Evolutionary conservation across 169 alveolate species (phyloP), one percentile per base, ranked within the genome.

Genomic region (Babesia gibsoni): DNA sequence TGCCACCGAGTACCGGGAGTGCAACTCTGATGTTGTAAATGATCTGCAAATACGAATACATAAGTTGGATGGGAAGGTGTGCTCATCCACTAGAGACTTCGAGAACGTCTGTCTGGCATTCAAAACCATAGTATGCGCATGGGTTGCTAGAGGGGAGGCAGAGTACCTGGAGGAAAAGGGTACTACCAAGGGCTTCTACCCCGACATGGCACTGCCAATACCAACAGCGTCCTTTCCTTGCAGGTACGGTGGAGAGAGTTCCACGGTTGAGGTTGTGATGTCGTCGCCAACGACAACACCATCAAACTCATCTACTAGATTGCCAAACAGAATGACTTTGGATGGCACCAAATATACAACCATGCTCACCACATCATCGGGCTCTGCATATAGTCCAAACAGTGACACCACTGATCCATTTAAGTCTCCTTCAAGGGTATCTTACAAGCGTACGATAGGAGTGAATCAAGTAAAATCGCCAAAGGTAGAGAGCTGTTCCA

Each of bases 1-100:
- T 35, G 32, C 33, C 18, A 50, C 69, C 25, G 84, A 73, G 54
- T 73, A 73, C 56, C 39, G 41, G 29, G 84, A 73, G 35, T 73
- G 59, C 27, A 64, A 53, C 23, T 61, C 63, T 7, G 77, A 61
- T 22, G 22, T 45, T n/a, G 63, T 46, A 33, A 46, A 45, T 25
- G 84, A 73, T 39, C 27, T 73, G 1, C 63, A 33, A 25, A 64
- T 73, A n/a, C 41, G 65, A 35, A 52, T 73, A 1, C 78, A 59
- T 35, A 52, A 49, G 35, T 59, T 59, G 27, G 84, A 73, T 20
- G 75, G 69, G 23, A 50, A 32, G 35, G 6, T 49, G 2, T 73
- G 84, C 32, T 52, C 74, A 18, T 37, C 58, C 48, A 73, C 42
- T 36, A 50, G 23, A 16, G 84, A 73, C 52, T 73, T 59, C 52